Conservation (phyloP, 2,329 filamentous ascomycete genomes). For the Shiraia sp. region DNA sequence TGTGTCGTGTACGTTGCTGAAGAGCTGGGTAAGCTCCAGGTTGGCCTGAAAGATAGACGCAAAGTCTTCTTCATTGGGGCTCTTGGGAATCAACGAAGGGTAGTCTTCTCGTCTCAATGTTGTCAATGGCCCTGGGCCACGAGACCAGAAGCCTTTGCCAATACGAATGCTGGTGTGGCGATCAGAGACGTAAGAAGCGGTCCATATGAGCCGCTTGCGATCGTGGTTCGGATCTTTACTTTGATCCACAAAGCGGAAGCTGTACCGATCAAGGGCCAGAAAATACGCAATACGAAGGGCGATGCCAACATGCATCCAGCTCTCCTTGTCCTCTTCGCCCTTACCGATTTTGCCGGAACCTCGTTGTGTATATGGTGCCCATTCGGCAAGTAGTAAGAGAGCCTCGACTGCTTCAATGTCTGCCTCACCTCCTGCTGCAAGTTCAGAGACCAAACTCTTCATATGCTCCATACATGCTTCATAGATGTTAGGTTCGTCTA, state of each 20-base stretch:
- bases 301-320: slow-evolving; percentile 77
- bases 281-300: slow-evolving; percentile 72
- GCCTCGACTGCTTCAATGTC: slow-evolving; percentile 74
- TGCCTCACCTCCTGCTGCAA: slow-evolving; percentile 68
- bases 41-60: slow-evolving; percentile 72
- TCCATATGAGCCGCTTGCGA: slow-evolving; percentile 70
- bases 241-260: slow-evolving; percentile 64
- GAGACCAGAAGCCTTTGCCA: slow-evolving; percentile 74
- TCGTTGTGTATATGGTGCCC: slow-evolving; percentile 69
- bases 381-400: slow-evolving; percentile 70
- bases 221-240: slow-evolving; percentile 63
- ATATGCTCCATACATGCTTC: slow-evolving; percentile 70
- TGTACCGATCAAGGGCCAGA: slow-evolving; percentile 69
- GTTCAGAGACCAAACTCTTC: slow-evolving; percentile 68
- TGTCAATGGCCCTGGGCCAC: slow-evolving; percentile 69
- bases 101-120: slow-evolving; percentile 69
- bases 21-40: slow-evolving; percentile 71
- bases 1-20: slow-evolving; percentile 74
- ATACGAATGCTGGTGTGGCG: slow-evolving; percentile 67
- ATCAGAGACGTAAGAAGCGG: slow-evolving; percentile 50
- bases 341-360: slow-evolving; percentile 67
- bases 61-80: slow-evolving; percentile 66
- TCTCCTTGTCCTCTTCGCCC: slow-evolving; percentile 73
- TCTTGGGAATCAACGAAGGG: slow-evolving; percentile 64
- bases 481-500: slow-evolving; percentile 65